Base-by-base conservation (phyloP, 192 early-diverging fungal species). In the Pilaira anomala region DNA sequence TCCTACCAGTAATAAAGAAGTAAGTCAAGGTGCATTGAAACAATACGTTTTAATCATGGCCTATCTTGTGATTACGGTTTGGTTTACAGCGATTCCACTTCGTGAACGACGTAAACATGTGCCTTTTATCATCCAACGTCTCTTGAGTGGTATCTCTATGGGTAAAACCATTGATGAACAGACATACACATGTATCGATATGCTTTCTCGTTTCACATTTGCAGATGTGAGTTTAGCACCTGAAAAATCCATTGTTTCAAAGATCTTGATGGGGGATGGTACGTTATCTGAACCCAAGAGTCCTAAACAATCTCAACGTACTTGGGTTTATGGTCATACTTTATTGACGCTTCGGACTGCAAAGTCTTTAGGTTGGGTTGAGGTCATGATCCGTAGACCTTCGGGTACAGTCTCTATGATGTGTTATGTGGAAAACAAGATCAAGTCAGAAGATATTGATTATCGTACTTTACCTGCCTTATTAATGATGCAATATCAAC, bases 151-250 rank as follows among this genome's bases (percentile, higher is more conserved):
- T 12, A 91, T 91, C 50, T 80, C 74, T 28, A 56, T 70, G 45
- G 64, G 79, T 28, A 67, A 75, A 48, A 63, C 73, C 28, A 50
- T 88, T 73, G 94, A 97, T 69, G 95, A 98, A 71, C 87, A 88
- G 42, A 91, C 91, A 30, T 92, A 93, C 61, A 88, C 96, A 42
- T 93, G 95, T 52, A 77, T 99, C 74, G 97, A 99, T 65, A 92
- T 98, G 90, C 78, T 99, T 22, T 76, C 92, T 22, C 87, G 93
- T 36, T 91, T 92, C 75, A 82, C 90, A 26, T 94, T 81, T 74
- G 83, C 86, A 11, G 88, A 92, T 66, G 83, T 80, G 51, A 77
- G 73, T 28, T 84, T 86, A 7, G 87, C 84, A 62, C 85, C 90
- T 3, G 63, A 73, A 24, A 73, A 77, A 29, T 80, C 74, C 0